Base-by-base conservation (phyloP, 257 asterid species). In the Asclepias syriaca region DNA sequence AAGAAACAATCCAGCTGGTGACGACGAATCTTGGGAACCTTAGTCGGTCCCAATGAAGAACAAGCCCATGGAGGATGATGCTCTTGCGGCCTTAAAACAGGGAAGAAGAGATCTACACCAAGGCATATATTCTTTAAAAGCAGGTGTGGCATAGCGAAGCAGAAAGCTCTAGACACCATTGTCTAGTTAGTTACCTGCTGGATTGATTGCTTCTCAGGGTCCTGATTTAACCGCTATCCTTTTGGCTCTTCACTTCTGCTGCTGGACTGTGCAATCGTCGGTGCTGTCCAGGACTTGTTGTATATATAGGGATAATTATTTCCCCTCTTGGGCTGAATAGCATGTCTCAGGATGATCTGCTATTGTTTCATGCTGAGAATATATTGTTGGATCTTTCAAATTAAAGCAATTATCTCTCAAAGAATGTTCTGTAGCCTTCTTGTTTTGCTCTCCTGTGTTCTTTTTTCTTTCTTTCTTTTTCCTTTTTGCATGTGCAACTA, bases 201-300 rank as follows among this genome's bases (percentile, higher is more conserved):
- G 21, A 27, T 78, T 71, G 57, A 48, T 16, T 69, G 65, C 83
- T 66, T 74, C 78, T 45, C 78, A 32, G 68, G 84, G 79, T 79
- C 84, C 83, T 69, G 85, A 78, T 75, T 75, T 80, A 49, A 78
- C 83, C 70, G 76, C 95, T 87, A 85, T 86, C 92, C 81, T 81
- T 75, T 79, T 29, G 71, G 82, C 75, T 88, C 72, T 51, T 82
- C 76, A 74, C 76, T 57, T 46, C 68, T 71, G 76, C 68, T 71
- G 76, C 80, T 75, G 83, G 81, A 74, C 81, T 68, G 82, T 72
- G 75, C 79, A 65, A 72, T 74, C 75, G 69, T 60, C 74, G 84
- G 88, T 43, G 74, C 81, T 43, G 85, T 82, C 77, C 75, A 71
- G 86, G 80, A 77, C 77, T 80, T 69, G 68, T 81, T 88, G 85